phyloP scores from a whole-genome alignment of 805 yeast species.

The Saturnispora bothae region DNA sequence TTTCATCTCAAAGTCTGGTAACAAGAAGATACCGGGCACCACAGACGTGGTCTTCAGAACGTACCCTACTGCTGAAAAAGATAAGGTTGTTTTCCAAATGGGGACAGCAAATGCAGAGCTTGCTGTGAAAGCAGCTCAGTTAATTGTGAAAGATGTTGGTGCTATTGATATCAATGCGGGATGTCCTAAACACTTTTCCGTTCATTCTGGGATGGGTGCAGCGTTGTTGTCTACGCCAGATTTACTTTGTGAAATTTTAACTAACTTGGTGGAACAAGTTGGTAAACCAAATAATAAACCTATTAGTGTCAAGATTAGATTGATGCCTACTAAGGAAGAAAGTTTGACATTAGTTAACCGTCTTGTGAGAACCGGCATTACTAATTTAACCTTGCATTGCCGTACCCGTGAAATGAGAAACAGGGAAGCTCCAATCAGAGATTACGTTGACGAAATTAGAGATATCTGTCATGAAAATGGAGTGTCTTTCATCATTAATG shows the following conservation, averaged over 20 bases:
- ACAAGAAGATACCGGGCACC: slow-evolving; percentile 34
- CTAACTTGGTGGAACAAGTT: slow-evolving; percentile 60
- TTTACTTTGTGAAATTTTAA: slow-evolving; percentile 55
- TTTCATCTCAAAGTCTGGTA: slow-evolving; percentile 34
- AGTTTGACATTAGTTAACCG: slow-evolving; percentile 50
- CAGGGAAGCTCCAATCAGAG: slow-evolving; percentile 70
- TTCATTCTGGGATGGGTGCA: slow-evolving; percentile 97
- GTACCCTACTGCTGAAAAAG: slow-evolving; percentile 47
- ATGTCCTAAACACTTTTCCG: slow-evolving; percentile 91
- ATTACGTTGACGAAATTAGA: slow-evolving; percentile 52
- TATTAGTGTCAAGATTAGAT: slow-evolving; percentile 82
- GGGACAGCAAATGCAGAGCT: slow-evolving; percentile 78
- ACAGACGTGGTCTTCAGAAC: slow-evolving; percentile 61
- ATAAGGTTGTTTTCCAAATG: slow-evolving; percentile 72
- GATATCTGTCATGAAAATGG: slow-evolving; percentile 48
- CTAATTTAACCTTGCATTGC: slow-evolving; percentile 84
- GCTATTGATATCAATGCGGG: slow-evolving; percentile 95
- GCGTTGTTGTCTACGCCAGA: slow-evolving; percentile 81
- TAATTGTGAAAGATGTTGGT: slow-evolving; percentile 76
- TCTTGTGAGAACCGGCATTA: slow-evolving; percentile 67
- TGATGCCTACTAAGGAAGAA: slow-evolving; percentile 52
- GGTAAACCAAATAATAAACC: slow-evolving; percentile 72
- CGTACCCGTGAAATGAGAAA: slow-evolving; percentile 84
- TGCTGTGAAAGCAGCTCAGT: slow-evolving; percentile 80
- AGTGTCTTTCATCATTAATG: slow-evolving; percentile 74